A percentile compares a stretch with the other conserved stretches of the same genome.
These are phyloP conservation scores for Silene conica DNA, from an alignment of 148 eudicot species.

Conservation along the genomic window DNA sequence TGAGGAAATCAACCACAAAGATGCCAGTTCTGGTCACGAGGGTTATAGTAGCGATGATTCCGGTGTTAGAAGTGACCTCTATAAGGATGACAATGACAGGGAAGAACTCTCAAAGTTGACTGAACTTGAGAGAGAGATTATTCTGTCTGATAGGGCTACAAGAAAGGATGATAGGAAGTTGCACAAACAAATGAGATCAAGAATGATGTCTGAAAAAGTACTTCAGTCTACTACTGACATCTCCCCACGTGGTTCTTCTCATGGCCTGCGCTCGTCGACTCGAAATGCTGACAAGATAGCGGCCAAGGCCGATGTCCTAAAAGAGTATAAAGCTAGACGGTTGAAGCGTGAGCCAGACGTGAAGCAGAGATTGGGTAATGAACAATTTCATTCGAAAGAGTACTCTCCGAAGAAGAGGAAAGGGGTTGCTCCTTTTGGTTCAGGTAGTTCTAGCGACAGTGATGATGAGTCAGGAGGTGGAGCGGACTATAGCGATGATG, in stretches of 20 bases:
- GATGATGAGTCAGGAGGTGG: conserved; percentile 61
- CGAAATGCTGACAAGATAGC: conserved; percentile 59
- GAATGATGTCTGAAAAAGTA: conserved; percentile 39
- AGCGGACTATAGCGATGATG: conserved; percentile 73
- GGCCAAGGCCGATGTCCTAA: conserved; percentile 61
- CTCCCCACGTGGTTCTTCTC: conserved; percentile 36
- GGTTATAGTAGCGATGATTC: conserved; percentile 56
- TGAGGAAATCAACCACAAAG: conserved; percentile 30
- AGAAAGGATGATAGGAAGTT: conserved; percentile 61
- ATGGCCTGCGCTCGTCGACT: conserved; percentile 59
- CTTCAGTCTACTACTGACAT: conserved; percentile 37
- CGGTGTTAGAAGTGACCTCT: conserved; percentile 64
- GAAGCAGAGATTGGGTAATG: conserved; percentile 24
- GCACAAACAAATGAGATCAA: conserved; percentile 56
- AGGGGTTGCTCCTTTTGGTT: conserved; percentile 33
- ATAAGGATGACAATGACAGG: conserved; percentile 72
- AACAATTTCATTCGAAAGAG: conserved; percentile 29
- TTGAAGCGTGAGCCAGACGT: conserved; percentile 53
- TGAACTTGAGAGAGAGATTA: conserved; percentile 78
- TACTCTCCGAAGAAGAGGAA: conserved; percentile 43
- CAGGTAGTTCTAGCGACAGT: conserved; percentile 52
- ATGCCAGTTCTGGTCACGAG: conserved; percentile 37
- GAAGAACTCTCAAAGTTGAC: conserved; percentile 62
- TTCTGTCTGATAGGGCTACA: conserved; percentile 59
- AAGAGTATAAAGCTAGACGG: conserved; percentile 58